Percentiles rank a stretch among this genome's conserved stretches.
Evolutionary conservation across 305 asterid species (phyloP).

Genomic region (Rubia tinctorum): DNA sequence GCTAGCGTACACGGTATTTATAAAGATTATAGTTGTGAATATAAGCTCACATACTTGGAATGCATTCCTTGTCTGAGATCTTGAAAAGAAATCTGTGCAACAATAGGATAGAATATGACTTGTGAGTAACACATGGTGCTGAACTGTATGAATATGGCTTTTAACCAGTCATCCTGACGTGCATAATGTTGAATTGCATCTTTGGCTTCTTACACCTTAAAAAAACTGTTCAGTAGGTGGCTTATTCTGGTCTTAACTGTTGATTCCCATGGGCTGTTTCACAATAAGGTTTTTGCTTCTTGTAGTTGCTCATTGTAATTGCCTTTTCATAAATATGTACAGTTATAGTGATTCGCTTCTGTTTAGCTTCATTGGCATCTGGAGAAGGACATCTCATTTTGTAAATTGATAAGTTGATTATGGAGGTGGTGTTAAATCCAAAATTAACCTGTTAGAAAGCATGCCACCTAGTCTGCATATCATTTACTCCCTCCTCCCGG

Average conservation of each 20-base stretch:
- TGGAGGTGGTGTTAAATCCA: background rate
- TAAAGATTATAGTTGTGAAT: background rate
- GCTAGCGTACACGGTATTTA: constrained; percentile 72
- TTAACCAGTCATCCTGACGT: background rate
- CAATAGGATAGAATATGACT: background rate
- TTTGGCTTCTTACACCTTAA: background rate
- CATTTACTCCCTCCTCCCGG: background rate
- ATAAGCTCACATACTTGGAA: background rate
- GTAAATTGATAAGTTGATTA: background rate
- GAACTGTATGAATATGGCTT: background rate
- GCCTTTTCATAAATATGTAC: background rate
- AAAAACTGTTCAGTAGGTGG: background rate
- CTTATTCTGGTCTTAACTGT: background rate
- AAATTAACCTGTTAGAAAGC: background rate
- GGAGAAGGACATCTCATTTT: background rate
- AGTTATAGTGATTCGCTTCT: background rate
- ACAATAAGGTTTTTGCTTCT: background rate
- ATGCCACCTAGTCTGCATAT: background rate
- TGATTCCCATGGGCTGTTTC: background rate
- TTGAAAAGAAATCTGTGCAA: background rate
- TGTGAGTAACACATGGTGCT: background rate
- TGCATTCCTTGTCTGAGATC: background rate
- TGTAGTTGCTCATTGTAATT: background rate
- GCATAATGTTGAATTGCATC: background rate
- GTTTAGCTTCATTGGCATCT: constrained; percentile 4